These are phyloP conservation scores for Phytophthora sp. DNA, from an alignment of 352 stramenopile genomes.

Conservation along the genomic window DNA sequence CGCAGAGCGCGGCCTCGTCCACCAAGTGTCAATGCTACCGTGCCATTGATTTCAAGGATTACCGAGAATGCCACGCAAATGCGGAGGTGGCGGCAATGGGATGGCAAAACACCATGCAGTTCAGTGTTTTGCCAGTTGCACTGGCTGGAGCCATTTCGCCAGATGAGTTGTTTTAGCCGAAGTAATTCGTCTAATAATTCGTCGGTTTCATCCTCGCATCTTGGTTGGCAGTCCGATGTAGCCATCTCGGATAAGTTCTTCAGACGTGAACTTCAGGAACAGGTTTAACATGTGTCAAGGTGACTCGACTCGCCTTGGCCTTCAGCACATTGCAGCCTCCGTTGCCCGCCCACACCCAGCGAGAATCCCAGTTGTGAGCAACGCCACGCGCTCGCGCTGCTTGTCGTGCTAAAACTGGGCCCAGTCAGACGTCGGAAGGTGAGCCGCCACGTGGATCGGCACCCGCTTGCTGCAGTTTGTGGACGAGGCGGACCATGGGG, in stretches of 20 bases:
- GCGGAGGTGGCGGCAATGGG: too few relatives aligned
- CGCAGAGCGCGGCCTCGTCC: too few relatives aligned
- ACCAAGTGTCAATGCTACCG: too few relatives aligned
- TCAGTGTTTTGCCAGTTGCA: too few relatives aligned
- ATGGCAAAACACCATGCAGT: too few relatives aligned
- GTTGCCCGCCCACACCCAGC: too few relatives aligned
- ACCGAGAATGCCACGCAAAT: too few relatives aligned
- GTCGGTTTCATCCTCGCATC: conserved; percentile 30
- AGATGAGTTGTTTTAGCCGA: too few relatives aligned
- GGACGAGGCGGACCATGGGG: conserved; percentile 19
- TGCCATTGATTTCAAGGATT: too few relatives aligned
- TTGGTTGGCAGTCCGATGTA: conserved; percentile 18
- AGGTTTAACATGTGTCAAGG: conserved; percentile 32
- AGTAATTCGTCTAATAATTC: too few relatives aligned
- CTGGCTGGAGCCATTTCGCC: neutral
- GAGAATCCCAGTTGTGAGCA: neutral
- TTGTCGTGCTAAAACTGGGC: conserved; percentile 11
- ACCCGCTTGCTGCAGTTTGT: conserved; percentile 5
- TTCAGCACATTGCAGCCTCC: neutral
- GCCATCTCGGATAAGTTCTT: conserved; percentile 30
- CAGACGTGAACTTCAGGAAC: conserved; percentile 31
- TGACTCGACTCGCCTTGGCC: conserved; percentile 17
- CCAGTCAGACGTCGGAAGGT: conserved; percentile 5
- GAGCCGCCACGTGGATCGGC: neutral
- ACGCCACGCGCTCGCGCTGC: conserved; percentile 3